phyloP scores from a whole-genome alignment of 345 rosid genomes.

The Combretum micranthum region DNA sequence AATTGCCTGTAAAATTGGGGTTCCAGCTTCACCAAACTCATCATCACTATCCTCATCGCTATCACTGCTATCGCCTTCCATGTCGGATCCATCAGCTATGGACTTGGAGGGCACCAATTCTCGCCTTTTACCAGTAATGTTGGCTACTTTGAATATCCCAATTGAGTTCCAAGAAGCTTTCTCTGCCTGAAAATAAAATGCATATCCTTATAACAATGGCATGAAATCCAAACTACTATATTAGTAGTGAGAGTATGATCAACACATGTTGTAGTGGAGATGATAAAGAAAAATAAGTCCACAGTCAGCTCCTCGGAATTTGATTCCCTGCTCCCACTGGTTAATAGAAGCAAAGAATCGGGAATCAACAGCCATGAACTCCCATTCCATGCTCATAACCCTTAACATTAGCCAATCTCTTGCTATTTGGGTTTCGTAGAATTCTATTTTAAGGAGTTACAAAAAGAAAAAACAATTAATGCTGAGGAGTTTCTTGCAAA shows the following conservation, averaged over 20 bases:
- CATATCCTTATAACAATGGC: background rate
- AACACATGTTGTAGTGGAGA: no score
- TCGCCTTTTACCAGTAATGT: slow-evolving; percentile 75
- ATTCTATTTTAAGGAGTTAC: no score
- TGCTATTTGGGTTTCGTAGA: no score
- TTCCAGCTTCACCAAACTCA: slow-evolving; percentile 47
- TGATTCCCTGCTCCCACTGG: no score
- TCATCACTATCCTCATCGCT: slow-evolving; percentile 71
- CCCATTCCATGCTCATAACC: background rate
- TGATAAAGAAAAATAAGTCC: no score
- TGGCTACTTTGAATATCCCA: slow-evolving; percentile 69
- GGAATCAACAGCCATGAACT: no score
- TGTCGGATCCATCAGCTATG: slow-evolving; percentile 35
- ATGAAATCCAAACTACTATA: no score
- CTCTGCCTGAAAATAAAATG: slow-evolving; percentile 65
- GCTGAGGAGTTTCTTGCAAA: no score
- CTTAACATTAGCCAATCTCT: background rate
- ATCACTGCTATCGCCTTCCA: slow-evolving; percentile 50
- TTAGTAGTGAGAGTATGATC: no score
- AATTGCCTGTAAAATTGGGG: slow-evolving; percentile 65
- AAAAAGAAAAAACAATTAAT: no score
- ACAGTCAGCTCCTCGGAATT: no score
- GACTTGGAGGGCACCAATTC: slow-evolving; percentile 54
- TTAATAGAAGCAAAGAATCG: no score
- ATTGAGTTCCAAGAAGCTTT: slow-evolving; percentile 66